Percentiles rank a stretch among this genome's conserved stretches.
phyloP scores from a whole-genome alignment of 169 alveolate genomes.

The Blepharisma undulans region DNA sequence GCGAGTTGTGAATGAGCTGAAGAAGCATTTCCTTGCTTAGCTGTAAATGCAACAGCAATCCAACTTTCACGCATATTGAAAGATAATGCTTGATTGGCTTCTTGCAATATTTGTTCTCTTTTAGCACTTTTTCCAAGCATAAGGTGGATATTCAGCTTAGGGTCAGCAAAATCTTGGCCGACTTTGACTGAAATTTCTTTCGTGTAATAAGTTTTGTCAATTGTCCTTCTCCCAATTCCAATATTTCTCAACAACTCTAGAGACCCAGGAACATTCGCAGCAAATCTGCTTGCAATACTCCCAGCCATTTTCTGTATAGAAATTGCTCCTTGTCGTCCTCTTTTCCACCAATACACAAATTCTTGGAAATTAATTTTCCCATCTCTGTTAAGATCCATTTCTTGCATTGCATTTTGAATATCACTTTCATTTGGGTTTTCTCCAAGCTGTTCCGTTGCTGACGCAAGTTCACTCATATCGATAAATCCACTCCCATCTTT shows the following conservation, averaged over 20 bases:
- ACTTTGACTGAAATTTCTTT: neutral
- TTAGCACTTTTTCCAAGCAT: constrained; percentile 15
- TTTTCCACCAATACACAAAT: constrained; percentile 39
- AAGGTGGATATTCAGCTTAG: neutral
- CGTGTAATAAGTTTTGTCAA: neutral
- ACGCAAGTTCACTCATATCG: neutral
- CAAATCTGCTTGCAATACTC: neutral
- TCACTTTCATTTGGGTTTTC: neutral
- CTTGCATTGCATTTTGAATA: neutral
- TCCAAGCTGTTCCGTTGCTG: neutral
- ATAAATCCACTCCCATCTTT: neutral
- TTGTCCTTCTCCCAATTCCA: neutral
- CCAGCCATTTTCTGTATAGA: neutral
- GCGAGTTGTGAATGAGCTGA: neutral
- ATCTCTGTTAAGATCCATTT: constrained; percentile 10
- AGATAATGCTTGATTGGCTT: neutral
- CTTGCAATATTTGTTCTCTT: neutral
- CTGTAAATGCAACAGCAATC: neutral
- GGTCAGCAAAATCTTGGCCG: neutral
- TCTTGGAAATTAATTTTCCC: constrained; percentile 34
- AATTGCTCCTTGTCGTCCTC: constrained; percentile 34
- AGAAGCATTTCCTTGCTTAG: neutral
- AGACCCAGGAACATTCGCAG: neutral
- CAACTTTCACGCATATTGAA: neutral
- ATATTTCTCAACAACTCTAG: neutral